These are phyloP conservation scores for Flaveria ramosissima DNA, from an alignment of 129 eudicot species.

Conservation along the genomic window DNA sequence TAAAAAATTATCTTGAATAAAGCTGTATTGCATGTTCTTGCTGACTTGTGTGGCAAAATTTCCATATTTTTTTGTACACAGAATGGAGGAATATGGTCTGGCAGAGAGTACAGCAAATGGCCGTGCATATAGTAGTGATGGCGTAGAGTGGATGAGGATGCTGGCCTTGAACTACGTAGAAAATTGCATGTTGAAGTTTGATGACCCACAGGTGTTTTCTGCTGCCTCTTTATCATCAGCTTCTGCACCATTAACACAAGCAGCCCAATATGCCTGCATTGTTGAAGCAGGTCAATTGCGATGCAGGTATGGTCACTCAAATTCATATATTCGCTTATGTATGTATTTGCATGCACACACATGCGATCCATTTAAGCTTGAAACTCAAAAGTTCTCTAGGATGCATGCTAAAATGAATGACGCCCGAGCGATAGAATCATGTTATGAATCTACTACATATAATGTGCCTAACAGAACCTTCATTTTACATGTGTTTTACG, in stretches of 20 bases:
- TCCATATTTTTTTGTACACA: slow-evolving; percentile 31
- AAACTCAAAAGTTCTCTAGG: too few relatives aligned
- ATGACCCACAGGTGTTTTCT: too few relatives aligned
- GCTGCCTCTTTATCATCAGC: too few relatives aligned
- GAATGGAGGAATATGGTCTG: slow-evolving; percentile 82
- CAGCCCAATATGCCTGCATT: too few relatives aligned
- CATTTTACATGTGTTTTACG: not conserved
- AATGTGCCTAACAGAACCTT: not conserved
- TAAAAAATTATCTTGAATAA: not conserved
- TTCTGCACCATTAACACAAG: too few relatives aligned
- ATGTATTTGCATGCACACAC: not conserved
- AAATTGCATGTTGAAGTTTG: slow-evolving; percentile 42
- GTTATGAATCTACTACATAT: too few relatives aligned
- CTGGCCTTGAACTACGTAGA: slow-evolving; percentile 77
- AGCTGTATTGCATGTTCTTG: not conserved
- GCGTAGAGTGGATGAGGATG: slow-evolving; percentile 59
- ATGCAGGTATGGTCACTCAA: too few relatives aligned
- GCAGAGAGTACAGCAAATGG: slow-evolving; percentile 61
- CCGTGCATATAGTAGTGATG: slow-evolving; percentile 56
- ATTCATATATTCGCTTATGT: too few relatives aligned
- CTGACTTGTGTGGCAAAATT: not conserved
- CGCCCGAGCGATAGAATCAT: too few relatives aligned
- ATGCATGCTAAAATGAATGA: too few relatives aligned
- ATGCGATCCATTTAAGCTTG: too few relatives aligned
- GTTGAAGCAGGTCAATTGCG: too few relatives aligned